Percentiles rank a stretch among this genome's conserved stretches.
Conservation (phyloP, 331 rosid species). For the Malus hybrid region DNA sequence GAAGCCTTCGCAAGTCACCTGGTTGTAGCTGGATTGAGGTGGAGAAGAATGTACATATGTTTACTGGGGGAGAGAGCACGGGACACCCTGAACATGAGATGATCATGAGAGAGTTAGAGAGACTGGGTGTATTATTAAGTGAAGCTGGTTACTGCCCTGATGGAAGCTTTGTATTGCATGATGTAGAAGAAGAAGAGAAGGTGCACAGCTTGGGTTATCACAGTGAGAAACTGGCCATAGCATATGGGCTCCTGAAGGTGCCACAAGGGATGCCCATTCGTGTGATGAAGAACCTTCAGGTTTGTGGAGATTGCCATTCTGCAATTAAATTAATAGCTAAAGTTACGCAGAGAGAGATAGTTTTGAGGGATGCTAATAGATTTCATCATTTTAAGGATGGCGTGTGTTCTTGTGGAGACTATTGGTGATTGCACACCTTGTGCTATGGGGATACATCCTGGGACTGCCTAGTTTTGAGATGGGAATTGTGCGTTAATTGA, state of each 20-base stretch:
- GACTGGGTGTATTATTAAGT: neutral
- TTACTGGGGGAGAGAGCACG: neutral
- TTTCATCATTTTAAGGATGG: conserved; percentile 49
- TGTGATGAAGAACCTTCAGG: conserved; percentile 38
- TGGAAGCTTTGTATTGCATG: conserved; percentile 40
- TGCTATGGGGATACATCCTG: neutral
- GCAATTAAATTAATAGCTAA: conserved; percentile 30
- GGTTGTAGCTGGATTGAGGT: conserved; percentile 47
- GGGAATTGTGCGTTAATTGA: neutral
- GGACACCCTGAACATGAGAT: conserved; percentile 21
- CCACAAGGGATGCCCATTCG: conserved; percentile 29
- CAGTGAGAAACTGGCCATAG: conserved; percentile 45
- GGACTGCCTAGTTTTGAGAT: neutral
- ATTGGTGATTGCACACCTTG: conserved; percentile 26
- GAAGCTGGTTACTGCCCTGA: conserved; percentile 30
- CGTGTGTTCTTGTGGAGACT: conserved; percentile 42
- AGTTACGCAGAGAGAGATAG: conserved; percentile 29
- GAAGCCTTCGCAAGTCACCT: conserved; percentile 33
- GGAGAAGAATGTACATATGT: conserved; percentile 28
- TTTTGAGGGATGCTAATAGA: conserved; percentile 42
- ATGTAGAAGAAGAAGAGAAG: conserved; percentile 48
- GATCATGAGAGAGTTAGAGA: conserved; percentile 35
- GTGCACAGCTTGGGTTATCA: conserved; percentile 33
- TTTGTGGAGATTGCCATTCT: conserved; percentile 32
- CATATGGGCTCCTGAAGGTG: conserved; percentile 29